Evolutionary conservation across 148 eudicot genomes (phyloP), one percentile per base, ranked within the genome.

Genomic region (Heliamphora exappendiculata): DNA sequence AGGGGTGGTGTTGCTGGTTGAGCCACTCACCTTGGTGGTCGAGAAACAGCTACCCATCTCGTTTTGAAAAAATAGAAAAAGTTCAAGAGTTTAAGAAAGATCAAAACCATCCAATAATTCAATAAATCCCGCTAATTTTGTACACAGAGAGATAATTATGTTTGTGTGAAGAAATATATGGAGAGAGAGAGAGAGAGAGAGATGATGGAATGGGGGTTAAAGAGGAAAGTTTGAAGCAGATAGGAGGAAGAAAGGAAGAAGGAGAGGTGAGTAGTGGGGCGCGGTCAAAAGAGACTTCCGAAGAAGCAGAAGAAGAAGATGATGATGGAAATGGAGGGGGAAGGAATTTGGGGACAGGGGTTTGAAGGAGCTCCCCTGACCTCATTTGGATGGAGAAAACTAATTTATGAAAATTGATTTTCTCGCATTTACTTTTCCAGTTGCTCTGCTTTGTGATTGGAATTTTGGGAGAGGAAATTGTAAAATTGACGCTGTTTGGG

Each of bases 11-110:
- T 73, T 90, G 87, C 89, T 88, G 78, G 85, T 87, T 58, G 94
- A 82, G 41, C 97, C 91, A 70, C 78, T 81, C 3, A 88, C 85
- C 75, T 85, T 88, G 45, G 77, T 75, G 72, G 82, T 79, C 0
- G 97, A 92, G 7, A 90, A 85, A 82, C 94, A 92, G 66, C 76
- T 72, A 70, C 97, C 97, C 97, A 92, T 92, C 66, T 55, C 41
- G 59, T 44, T 19, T 74, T 57, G 22, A 51, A 37, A 28, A 39
- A 20, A 5, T 17, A 3, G 24, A 8, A 37, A 67, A 13, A 7
- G 39, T 39, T 37, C 49, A 67, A n/a, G 70, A 39, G 29, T 5
- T 39, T 20, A 39, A 7, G 47, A 39, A 16, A 20, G 45, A 65
- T 65, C 69, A 37, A 65, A 37, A 65, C 69, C 69, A 65, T 7